phyloP scores from a whole-genome alignment of 805 yeast genomes.

The Candida arabinofermentans region DNA sequence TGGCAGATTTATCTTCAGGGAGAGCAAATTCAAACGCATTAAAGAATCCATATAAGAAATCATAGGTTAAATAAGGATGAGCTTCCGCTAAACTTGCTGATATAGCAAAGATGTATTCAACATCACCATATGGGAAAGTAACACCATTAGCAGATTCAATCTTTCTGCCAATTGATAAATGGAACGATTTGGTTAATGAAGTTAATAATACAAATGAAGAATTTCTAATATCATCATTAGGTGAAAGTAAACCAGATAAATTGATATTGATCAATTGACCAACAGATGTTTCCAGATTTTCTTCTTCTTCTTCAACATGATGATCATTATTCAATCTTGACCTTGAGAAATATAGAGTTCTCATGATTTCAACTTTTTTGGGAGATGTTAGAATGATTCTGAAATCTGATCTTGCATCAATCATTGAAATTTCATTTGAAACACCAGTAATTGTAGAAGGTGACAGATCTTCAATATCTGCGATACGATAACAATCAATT shows the following conservation, averaged over 20 bases:
- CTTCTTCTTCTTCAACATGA: slow-evolving; percentile 30
- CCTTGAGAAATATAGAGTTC: slow-evolving; percentile 65
- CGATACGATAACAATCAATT: slow-evolving; percentile 41
- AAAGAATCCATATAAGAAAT: slow-evolving; percentile 48
- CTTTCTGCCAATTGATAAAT: slow-evolving; percentile 55
- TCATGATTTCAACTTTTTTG: slow-evolving; percentile 60
- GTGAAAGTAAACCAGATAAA: slow-evolving; percentile 63
- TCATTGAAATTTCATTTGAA: slow-evolving; percentile 46
- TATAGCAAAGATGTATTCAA: slow-evolving; percentile 54
- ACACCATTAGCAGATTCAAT: slow-evolving; percentile 53
- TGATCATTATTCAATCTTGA: slow-evolving; percentile 34
- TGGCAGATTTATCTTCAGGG: slow-evolving; percentile 32
- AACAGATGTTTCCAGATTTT: slow-evolving; percentile 35
- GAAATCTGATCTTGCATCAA: slow-evolving; percentile 30
- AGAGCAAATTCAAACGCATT: slow-evolving; percentile 44
- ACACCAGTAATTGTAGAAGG: slow-evolving; percentile 43
- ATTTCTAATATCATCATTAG: slow-evolving; percentile 53
- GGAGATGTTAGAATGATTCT: slow-evolving; percentile 42
- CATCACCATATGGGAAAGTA: slow-evolving; percentile 64
- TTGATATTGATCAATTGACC: slow-evolving; percentile 62
- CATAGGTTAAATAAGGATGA: slow-evolving; percentile 57
- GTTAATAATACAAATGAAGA: slow-evolving; percentile 63
- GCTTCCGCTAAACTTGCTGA: slow-evolving; percentile 53
- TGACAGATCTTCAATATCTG: slow-evolving; percentile 36
- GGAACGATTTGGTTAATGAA: slow-evolving; percentile 55